Evolutionary conservation across 75 land plant species (phyloP), one percentile per base, ranked within the genome.

Genomic region (Sequoia sempervirens): DNA sequence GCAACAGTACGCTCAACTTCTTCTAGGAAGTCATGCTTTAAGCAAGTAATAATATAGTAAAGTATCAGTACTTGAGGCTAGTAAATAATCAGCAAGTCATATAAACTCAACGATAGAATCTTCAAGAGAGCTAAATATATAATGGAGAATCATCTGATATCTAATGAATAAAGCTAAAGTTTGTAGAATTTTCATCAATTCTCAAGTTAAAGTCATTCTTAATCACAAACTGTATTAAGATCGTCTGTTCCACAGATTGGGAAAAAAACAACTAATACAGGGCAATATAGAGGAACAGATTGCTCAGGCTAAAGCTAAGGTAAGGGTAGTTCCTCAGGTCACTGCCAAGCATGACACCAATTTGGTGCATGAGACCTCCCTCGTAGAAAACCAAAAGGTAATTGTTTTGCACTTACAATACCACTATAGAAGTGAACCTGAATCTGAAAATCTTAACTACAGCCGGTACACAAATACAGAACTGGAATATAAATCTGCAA

Each of bases 1-100:
- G 91, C 90, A 15, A 90, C 88, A 26, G 91, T 90, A 41, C 91
- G 90, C 81, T 90, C 91, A 85, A 90, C 58, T 76, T 90, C 91
- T 70, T 90, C 89, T 69, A 90, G 84, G 86, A 90, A 90, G 23
- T 82, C 87, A 81, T 89, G 90, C 89, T 88, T 82, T 18, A 4
- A 72, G 46, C 41, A 84, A 45, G 43, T 4, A 36, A 78, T 78
- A 9, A 78, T 43, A 43, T 78, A 11, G 50, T 78, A 30, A 70
- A 28, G 32, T 70, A 70, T 70, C 36, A 70, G 36, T 70, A 32
- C 36, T 32, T 30, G 15, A 32, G 73, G 13, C 15, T 8, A 30
- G 36, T 2, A 30, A 15, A 70, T 70, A 32, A 32, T 70, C 36
- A 32, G 36, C 66, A 61, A 61, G 26, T 61, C 66, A 30, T 15